phyloP scores from a whole-genome alignment of 352 stramenopile genomes.

The Phytophthora sojae region DNA sequence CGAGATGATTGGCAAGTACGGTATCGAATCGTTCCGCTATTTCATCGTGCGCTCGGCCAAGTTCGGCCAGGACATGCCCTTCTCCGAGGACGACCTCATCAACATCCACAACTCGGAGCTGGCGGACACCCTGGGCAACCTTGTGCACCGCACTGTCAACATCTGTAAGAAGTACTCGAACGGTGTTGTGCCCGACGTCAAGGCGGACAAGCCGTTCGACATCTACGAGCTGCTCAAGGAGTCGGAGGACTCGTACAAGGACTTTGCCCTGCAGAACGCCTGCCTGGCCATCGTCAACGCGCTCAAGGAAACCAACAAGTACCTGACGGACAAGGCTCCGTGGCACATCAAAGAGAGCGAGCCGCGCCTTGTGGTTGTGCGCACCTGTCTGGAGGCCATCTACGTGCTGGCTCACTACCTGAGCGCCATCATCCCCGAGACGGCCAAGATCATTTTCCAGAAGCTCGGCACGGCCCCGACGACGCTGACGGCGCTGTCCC shows the following conservation, averaged over 20 bases:
- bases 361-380: constrained; percentile 91
- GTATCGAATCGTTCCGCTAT: constrained; percentile 97
- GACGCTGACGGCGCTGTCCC: constrained; percentile 76
- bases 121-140: constrained; percentile 93
- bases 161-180: background rate
- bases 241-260: constrained; percentile 92
- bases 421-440: constrained; percentile 93
- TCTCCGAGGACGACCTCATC: constrained; percentile 93
- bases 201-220: constrained; percentile 31
- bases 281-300: constrained; percentile 91
- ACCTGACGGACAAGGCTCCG: constrained; percentile 97
- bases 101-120: constrained; percentile 98
- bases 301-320: constrained; percentile 97
- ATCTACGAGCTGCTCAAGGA: constrained; percentile 82
- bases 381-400: constrained; percentile 96
- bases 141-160: constrained; percentile 95
- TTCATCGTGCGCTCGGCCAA: constrained; percentile 92
- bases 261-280: constrained; percentile 92
- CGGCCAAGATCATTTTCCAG: constrained; percentile 93
- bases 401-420: constrained; percentile 97
- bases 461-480: constrained; percentile 92
- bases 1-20: constrained; percentile 94
- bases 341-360: constrained; percentile 97
- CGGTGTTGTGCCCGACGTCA: background rate
- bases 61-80: constrained; percentile 97